Evolutionary conservation across 805 yeast species (phyloP), one percentile per base, ranked within the genome.

Genomic region (Saccharomycopsis sp.): DNA sequence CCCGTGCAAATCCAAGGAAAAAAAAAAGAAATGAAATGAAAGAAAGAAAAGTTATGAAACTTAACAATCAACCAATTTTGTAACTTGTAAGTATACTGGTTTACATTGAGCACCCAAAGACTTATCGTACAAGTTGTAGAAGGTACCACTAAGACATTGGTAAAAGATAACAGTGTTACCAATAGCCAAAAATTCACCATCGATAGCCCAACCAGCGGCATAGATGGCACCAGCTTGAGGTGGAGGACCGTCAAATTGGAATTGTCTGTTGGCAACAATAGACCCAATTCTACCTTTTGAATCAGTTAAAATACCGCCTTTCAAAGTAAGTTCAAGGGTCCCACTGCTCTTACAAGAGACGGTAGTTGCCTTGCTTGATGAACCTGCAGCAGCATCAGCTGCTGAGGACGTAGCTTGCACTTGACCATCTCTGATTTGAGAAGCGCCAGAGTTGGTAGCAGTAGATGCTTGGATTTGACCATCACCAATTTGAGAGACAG

Each of bases 241-340:
- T 67, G 85, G 84, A 51, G 87, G 86, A 60, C 89, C 89, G 62
- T 82, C 90, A 58, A 82, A 82, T 69, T 82, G 90, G 75, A 82
- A 82, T 69, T 82, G 90, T 70, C 83, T 72, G 79, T 81, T 82
- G 43, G 88, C 79, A 55, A 82, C 90, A 64, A 82, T 80, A 41
- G 87, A 75, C 55, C 89, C 89, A 53, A 82, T 65, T 73, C 90
- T 77, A 38, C 83, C 83, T 50, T 66, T 53, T 28, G 71, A 59
- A 57, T 82, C 90, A 9, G 66, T 71, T 56, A 83, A 68, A 40
- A 75, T 57, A 53, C 77, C 64, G 29, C 57, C 66, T 31, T 67
- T 63, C 57, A 83, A 70, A 29, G 71, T 66, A 72, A 81, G 67
- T 36, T 78, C 66, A 57, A 83, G 68, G 36, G 84, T 66, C 52